Conservation (phyloP, 768 basidiomycete genomes). For the Phaeolepiota aurea region DNA sequence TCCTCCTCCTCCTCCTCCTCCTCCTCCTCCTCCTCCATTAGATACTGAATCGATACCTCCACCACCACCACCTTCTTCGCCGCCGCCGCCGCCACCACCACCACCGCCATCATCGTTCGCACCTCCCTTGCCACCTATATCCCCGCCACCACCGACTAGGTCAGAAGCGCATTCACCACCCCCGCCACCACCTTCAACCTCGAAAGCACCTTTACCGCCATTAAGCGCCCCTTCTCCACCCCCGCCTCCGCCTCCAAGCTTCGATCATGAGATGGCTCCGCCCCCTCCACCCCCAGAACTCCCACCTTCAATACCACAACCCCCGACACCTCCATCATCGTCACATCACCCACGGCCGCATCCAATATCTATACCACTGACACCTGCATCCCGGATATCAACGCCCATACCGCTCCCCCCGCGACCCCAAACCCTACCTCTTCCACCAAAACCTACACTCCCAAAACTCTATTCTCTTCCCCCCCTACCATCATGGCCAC, state of each 20-base stretch:
- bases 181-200: conserved; percentile 18
- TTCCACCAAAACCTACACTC: conserved; percentile 16
- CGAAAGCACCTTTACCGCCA: conserved; percentile 8
- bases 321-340: conserved; percentile 14
- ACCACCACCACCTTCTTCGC: conserved; percentile 19
- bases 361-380: conserved; percentile 24
- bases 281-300: not conserved
- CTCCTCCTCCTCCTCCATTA: conserved; percentile 23
- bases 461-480: conserved; percentile 20
- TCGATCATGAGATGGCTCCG: conserved; percentile 1
- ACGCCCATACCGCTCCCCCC: conserved; percentile 22
- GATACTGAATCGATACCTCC: conserved; percentile 11
- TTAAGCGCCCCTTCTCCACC: conserved; percentile 10
- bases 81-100: conserved; percentile 24
- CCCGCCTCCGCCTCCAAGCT: conserved; percentile 2
- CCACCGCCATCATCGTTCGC: conserved; percentile 15
- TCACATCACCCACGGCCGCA: conserved; percentile 18
- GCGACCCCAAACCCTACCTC: conserved; percentile 16
- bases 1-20: conserved; percentile 20
- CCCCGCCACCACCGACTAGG: not conserved
- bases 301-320: conserved; percentile 3
- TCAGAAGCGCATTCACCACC: not conserved
- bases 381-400: conserved; percentile 25
- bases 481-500: conserved; percentile 49
- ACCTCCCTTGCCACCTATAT: conserved; percentile 26